Conservation (phyloP, 805 yeast genomes). For the Geotrichum ghanense region DNA sequence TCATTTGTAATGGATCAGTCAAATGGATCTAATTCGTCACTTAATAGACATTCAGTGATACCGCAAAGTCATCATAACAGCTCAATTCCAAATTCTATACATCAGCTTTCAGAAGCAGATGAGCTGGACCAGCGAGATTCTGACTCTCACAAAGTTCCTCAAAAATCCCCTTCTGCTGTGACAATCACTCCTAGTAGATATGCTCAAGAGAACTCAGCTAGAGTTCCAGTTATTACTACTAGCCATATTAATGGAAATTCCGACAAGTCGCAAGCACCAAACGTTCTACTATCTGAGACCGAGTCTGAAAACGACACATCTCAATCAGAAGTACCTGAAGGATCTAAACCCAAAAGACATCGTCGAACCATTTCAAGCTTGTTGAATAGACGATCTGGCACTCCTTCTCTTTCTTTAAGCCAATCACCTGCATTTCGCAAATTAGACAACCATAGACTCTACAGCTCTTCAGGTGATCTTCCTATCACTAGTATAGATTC, state of each 20-base stretch:
- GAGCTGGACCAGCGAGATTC: not conserved
- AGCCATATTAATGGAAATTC: conserved; percentile 1
- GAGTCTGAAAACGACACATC: not conserved
- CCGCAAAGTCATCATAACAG: not conserved
- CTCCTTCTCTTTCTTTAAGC: not conserved
- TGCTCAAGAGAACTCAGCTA: not conserved
- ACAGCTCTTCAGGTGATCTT: not conserved
- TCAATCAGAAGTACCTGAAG: not conserved
- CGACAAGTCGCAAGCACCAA: not conserved
- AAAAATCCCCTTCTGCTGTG: not conserved
- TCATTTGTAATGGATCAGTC: not conserved
- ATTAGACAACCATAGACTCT: not conserved
- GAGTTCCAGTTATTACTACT: not conserved
- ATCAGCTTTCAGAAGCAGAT: not conserved
- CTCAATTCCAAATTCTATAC: not conserved
- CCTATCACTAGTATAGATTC: not conserved
- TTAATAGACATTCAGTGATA: not conserved
- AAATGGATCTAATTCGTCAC: not conserved
- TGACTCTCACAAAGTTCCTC: not conserved
- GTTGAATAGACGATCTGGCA: not conserved
- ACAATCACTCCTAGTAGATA: not conserved
- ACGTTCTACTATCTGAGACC: not conserved
- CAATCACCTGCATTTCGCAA: not conserved
- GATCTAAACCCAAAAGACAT: not conserved
- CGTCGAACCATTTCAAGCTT: not conserved